Evolutionary conservation across 495 filamentous ascomycete species (phyloP).

Genomic region (Daldinia childiae): DNA sequence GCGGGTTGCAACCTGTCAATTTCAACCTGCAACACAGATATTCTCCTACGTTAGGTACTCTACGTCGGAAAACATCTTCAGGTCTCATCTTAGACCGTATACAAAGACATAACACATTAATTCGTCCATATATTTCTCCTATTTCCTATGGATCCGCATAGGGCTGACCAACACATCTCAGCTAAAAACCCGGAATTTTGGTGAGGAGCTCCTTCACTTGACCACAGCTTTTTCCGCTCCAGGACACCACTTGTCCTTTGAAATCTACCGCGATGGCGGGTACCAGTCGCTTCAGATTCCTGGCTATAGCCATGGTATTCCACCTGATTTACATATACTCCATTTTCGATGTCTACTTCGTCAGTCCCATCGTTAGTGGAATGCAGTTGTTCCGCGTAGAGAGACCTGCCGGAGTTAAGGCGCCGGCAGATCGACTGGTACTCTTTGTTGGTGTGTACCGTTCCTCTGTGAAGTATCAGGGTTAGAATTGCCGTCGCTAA

Average conservation of each 20-base stretch:
- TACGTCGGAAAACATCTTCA: slow-evolving; percentile 3
- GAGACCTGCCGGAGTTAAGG: slow-evolving; percentile 64
- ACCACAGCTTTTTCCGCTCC: slow-evolving; percentile 20
- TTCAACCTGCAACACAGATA: slow-evolving; percentile 7
- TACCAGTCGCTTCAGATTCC: slow-evolving; percentile 84
- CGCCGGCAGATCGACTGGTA: slow-evolving; percentile 89
- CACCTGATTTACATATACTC: slow-evolving; percentile 95
- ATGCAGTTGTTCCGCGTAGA: slow-evolving; percentile 85
- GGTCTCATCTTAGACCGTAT: slow-evolving; percentile 14
- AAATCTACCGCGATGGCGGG: slow-evolving; percentile 69
- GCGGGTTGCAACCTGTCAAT: slow-evolving; percentile 20
- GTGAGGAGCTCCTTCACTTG: slow-evolving; percentile 5
- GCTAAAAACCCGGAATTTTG: slow-evolving; percentile 3
- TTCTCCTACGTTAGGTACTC: slow-evolving; percentile 1
- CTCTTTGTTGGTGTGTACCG: slow-evolving; percentile 83
- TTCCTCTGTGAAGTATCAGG: background rate
- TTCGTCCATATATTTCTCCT: slow-evolving; percentile 7
- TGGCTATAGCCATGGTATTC: slow-evolving; percentile 91
- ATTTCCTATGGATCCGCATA: slow-evolving; percentile 30
- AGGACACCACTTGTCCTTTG: slow-evolving; percentile 16
- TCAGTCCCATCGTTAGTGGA: slow-evolving; percentile 95
- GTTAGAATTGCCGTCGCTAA: slow-evolving; percentile 27
- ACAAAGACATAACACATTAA: slow-evolving; percentile 6
- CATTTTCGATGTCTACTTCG: slow-evolving; percentile 99
- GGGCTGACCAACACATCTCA: slow-evolving; percentile 16